A percentile compares a stretch with the other conserved stretches of the same genome.
Conservation (phyloP, 176 grass and related monocot species). For the Juncus effusus region DNA sequence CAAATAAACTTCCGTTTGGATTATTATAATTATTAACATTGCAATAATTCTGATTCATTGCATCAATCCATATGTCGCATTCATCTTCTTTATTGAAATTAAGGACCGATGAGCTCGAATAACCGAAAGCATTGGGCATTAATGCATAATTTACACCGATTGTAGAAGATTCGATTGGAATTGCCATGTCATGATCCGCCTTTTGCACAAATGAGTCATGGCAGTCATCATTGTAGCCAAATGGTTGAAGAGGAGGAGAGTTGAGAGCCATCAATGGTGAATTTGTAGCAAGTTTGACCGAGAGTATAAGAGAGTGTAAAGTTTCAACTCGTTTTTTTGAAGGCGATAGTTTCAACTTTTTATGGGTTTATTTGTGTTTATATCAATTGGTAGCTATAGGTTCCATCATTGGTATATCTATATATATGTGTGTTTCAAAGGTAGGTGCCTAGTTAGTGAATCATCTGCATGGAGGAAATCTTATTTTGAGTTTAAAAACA, state of each 20-base stretch:
- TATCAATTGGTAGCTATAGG: conserved; percentile 15
- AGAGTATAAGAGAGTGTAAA: conserved; percentile 1
- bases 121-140: conserved; percentile 4
- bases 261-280: conserved; percentile 9
- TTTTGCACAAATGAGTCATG: conserved; percentile 17
- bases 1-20: conserved; percentile 9
- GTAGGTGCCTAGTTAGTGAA: neutral
- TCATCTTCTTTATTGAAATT: conserved; percentile 45
- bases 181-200: conserved; percentile 8
- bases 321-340: too few species aligned
- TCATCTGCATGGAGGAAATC: too few species aligned
- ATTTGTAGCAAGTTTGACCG: neutral
- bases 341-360: neutral
- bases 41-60: conserved; percentile 41
- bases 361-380: neutral
- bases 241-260: conserved; percentile 20
- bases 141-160: neutral
- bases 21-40: conserved; percentile 9
- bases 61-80: conserved; percentile 54
- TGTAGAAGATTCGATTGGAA: neutral
- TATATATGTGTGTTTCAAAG: conserved; percentile 12
- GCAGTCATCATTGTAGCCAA: conserved; percentile 8
- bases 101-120: conserved; percentile 45
- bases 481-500: neutral
- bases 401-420: conserved; percentile 12